Conservation (phyloP, 2,329 filamentous ascomycete species). For the Venturia asperata region DNA sequence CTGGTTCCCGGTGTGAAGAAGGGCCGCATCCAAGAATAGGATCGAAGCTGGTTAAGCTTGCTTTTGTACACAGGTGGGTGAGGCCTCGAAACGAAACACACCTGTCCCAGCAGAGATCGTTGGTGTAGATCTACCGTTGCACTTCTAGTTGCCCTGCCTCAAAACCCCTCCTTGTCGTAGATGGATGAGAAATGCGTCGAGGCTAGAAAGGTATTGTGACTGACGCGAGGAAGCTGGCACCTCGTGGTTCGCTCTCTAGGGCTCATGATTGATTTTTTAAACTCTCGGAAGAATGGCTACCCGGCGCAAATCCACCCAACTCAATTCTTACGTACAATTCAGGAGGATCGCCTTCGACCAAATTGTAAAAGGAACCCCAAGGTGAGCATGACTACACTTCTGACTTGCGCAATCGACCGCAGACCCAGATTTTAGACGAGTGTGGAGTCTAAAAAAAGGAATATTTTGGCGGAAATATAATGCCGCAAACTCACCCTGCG, state of each 20-base stretch:
- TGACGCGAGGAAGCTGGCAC: not conserved
- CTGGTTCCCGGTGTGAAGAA: constrained; percentile 2
- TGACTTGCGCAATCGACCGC: no score
- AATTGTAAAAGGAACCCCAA: not conserved
- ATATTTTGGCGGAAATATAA: no score
- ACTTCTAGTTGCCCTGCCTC: not conserved
- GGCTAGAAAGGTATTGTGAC: not conserved
- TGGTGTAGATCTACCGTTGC: not conserved
- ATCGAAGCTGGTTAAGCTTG: not conserved
- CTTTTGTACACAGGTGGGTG: not conserved
- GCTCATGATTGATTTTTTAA: not conserved
- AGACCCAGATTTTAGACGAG: no score
- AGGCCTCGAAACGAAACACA: constrained; percentile 4
- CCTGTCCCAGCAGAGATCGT: not conserved
- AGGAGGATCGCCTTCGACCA: not conserved
- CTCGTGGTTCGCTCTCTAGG: no score
- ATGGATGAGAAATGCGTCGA: not conserved
- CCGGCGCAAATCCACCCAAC: not conserved
- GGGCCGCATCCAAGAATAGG: not conserved
- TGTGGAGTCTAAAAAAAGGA: no score
- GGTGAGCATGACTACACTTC: no score
- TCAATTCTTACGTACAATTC: not conserved
- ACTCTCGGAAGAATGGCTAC: not conserved
- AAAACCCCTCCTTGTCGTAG: not conserved
- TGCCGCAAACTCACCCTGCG: no score